phyloP scores from a whole-genome alignment of 108 stramenopile genomes.

The Fistulifera pelliculosa region DNA sequence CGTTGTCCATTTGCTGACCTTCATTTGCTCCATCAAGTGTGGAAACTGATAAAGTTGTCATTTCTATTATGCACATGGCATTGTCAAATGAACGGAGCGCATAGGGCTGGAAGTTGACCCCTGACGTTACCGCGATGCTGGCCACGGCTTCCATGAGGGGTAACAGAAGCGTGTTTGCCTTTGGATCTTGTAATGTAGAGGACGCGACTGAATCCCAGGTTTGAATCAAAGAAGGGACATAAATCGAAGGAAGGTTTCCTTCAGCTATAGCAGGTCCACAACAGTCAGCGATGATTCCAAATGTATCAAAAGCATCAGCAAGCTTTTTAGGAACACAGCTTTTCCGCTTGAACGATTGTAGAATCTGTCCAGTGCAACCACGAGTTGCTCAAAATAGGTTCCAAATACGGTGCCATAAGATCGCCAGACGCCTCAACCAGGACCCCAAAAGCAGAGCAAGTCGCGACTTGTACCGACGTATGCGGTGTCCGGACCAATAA shows the following conservation, averaged over 20 bases:
- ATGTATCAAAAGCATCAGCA: slow-evolving; percentile 75
- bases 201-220: slow-evolving; percentile 46
- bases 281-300: slow-evolving; percentile 80
- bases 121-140: slow-evolving; percentile 56
- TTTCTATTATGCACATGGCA: slow-evolving; percentile 73
- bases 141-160: slow-evolving; percentile 87
- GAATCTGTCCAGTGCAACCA: slow-evolving; percentile 52
- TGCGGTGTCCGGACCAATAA: background rate
- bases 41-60: slow-evolving; percentile 47
- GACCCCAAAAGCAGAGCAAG: slow-evolving; percentile 73
- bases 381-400: slow-evolving; percentile 63
- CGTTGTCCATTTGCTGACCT: slow-evolving; percentile 14
- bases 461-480: slow-evolving; percentile 66
- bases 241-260: slow-evolving; percentile 54
- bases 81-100: slow-evolving; percentile 72
- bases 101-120: slow-evolving; percentile 80
- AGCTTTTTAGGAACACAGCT: slow-evolving; percentile 28
- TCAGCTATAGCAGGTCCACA: slow-evolving; percentile 75
- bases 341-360: slow-evolving; percentile 21
- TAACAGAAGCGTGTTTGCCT: slow-evolving; percentile 21
- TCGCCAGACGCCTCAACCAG: slow-evolving; percentile 76
- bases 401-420: slow-evolving; percentile 72
- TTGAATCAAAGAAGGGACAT: slow-evolving; percentile 63
- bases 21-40: slow-evolving; percentile 44
- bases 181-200: slow-evolving; percentile 70